A percentile compares a stretch with the other conserved stretches of the same genome.
Evolutionary conservation across 108 stramenopile genomes (phyloP).

Genomic region (Aurantiochytrium sp.): DNA sequence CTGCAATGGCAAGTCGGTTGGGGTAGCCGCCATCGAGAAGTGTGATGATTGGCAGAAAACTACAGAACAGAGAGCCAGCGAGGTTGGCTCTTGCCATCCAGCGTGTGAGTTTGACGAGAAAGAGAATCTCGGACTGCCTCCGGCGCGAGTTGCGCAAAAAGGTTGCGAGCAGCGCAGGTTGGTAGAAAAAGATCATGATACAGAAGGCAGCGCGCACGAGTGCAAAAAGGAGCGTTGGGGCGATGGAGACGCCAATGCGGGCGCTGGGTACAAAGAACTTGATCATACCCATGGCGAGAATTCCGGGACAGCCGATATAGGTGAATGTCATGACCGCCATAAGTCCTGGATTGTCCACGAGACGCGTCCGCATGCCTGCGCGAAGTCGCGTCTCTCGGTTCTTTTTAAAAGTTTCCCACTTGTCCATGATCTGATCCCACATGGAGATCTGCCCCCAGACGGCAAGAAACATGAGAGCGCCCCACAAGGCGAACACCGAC

Average conservation of each 20-base stretch:
- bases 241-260: background rate
- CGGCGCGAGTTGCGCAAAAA: background rate
- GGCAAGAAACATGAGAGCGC: background rate
- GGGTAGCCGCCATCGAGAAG: background rate
- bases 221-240: background rate
- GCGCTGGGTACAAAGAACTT: background rate
- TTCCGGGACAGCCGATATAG: background rate
- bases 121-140: background rate
- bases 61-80: background rate
- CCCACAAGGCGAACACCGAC: background rate
- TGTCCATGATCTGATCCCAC: background rate
- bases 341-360: background rate
- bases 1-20: background rate
- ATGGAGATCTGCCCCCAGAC: background rate
- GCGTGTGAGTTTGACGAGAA: background rate
- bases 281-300: background rate
- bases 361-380: background rate
- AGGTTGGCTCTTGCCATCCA: background rate
- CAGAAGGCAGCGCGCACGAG: background rate
- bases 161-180: background rate
- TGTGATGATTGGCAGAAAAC: background rate
- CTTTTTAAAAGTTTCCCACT: background rate
- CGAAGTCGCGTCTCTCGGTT: background rate
- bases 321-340: background rate
- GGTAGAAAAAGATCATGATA: background rate